Evolutionary conservation across 768 basidiomycete species (phyloP).

Genomic region (Sarcodon aspratus): DNA sequence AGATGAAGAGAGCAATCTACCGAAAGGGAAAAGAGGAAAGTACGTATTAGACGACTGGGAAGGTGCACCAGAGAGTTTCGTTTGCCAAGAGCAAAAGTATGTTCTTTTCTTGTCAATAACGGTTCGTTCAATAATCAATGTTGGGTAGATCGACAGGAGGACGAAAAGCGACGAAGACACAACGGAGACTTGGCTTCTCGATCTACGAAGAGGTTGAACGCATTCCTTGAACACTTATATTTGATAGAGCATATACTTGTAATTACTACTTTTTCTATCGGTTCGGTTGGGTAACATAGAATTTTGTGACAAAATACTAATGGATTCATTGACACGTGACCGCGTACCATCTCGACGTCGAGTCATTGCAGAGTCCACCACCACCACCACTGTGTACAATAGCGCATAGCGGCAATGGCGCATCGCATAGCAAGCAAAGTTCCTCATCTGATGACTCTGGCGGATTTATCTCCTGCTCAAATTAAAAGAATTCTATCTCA

Average conservation of each 20-base stretch:
- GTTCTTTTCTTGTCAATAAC: conserved; percentile 9
- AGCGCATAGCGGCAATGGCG: background rate
- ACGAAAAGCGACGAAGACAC: conserved; percentile 82
- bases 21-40: conserved; percentile 37
- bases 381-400: background rate
- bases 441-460: conserved; percentile 81
- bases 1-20: conserved; percentile 30
- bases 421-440: conserved; percentile 6
- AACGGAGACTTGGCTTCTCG: conserved; percentile 73
- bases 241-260: background rate
- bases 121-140: conserved; percentile 1
- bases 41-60: conserved; percentile 94
- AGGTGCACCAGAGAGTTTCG: conserved; percentile 93
- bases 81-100: conserved; percentile 90
- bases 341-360: no score
- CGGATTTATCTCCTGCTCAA: conserved; percentile 72
- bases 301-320: conserved; percentile 1
- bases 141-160: conserved; percentile 67
- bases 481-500: conserved; percentile 56
- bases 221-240: background rate
- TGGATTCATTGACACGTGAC: background rate
- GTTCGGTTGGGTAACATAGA: conserved; percentile 5
- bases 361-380: background rate
- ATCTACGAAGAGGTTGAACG: conserved; percentile 57
- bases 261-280: background rate